A percentile compares a stretch with the other conserved stretches of the same genome.
These are phyloP conservation scores for Chernovozyma sophiae-reginae DNA, from an alignment of 1,139 yeast species.

Conservation along the genomic window DNA sequence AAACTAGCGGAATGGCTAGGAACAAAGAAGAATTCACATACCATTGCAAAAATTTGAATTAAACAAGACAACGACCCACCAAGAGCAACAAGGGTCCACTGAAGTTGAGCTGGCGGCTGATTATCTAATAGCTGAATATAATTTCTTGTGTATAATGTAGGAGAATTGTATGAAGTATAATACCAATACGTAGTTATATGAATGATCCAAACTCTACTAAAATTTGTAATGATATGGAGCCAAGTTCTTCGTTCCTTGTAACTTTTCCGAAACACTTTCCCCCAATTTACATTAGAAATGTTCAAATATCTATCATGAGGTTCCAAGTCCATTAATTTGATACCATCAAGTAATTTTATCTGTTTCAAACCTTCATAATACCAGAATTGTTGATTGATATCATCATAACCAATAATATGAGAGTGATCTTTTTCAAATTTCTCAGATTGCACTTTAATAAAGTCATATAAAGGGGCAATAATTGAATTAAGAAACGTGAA, in stretches of 20 bases:
- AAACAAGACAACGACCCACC: constrained; percentile 72
- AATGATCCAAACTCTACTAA: constrained; percentile 79
- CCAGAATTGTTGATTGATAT: constrained; percentile 84
- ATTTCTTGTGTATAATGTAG: constrained; percentile 64
- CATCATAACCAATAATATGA: constrained; percentile 77
- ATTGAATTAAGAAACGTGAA: constrained; percentile 29
- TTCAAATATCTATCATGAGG: constrained; percentile 41
- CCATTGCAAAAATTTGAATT: constrained; percentile 57
- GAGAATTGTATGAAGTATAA: constrained; percentile 73
- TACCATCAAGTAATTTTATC: constrained; percentile 40
- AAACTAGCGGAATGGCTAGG: constrained; percentile 58
- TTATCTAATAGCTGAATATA: constrained; percentile 57
- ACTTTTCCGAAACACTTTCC: constrained; percentile 62
- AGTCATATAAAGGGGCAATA: constrained; percentile 45
- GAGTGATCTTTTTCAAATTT: constrained; percentile 57
- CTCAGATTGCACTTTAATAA: constrained; percentile 36
- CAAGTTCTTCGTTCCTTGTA: constrained; percentile 72
- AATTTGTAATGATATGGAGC: constrained; percentile 73
- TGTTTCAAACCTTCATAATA: constrained; percentile 57
- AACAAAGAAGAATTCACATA: constrained; percentile 60
- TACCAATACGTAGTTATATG: constrained; percentile 80
- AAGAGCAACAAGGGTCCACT: constrained; percentile 59
- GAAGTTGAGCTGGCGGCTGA: constrained; percentile 61
- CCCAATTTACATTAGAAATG: constrained; percentile 59
- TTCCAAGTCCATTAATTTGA: constrained; percentile 42